Percentiles rank a stretch among this genome's conserved stretches.
These are phyloP conservation scores for Claviceps arundinis DNA, from an alignment of 2,329 filamentous ascomycete genomes.

Conservation along the genomic window DNA sequence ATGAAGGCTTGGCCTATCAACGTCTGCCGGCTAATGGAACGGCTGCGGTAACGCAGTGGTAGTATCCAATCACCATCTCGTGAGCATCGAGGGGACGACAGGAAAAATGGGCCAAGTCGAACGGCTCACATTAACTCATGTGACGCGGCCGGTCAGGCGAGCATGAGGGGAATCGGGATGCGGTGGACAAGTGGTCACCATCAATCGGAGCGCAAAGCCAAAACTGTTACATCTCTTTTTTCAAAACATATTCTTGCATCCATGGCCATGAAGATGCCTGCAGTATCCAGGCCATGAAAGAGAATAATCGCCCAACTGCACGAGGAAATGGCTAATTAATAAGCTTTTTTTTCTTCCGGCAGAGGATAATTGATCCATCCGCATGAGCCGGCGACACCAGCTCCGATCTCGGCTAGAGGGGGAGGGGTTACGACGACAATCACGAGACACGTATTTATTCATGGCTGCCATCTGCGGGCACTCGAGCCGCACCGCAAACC, in stretches of 20 bases:
- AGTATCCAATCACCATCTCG: background rate
- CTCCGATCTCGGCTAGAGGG: conserved; percentile 7
- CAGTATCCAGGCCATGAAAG: background rate
- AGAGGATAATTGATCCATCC: no score
- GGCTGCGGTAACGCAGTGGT: background rate
- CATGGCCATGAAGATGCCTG: background rate
- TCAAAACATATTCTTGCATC: background rate
- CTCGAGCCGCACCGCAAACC: background rate
- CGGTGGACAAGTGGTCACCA: background rate
- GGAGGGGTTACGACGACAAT: conserved; percentile 3
- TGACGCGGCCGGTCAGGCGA: background rate
- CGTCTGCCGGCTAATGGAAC: background rate
- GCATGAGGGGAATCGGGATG: background rate
- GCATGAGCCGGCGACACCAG: background rate
- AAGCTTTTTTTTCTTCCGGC: background rate
- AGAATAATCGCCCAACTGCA: background rate
- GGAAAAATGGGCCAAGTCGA: background rate
- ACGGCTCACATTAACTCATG: background rate
- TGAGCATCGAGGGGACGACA: background rate
- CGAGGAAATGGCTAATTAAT: background rate
- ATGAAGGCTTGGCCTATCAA: background rate
- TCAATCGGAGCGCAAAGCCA: background rate
- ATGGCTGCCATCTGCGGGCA: background rate
- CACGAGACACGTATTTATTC: background rate
- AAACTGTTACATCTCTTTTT: background rate